Evolutionary conservation across 768 basidiomycete genomes (phyloP), one percentile per base, ranked within the genome.

Genomic region (Naganishia antarctica): DNA sequence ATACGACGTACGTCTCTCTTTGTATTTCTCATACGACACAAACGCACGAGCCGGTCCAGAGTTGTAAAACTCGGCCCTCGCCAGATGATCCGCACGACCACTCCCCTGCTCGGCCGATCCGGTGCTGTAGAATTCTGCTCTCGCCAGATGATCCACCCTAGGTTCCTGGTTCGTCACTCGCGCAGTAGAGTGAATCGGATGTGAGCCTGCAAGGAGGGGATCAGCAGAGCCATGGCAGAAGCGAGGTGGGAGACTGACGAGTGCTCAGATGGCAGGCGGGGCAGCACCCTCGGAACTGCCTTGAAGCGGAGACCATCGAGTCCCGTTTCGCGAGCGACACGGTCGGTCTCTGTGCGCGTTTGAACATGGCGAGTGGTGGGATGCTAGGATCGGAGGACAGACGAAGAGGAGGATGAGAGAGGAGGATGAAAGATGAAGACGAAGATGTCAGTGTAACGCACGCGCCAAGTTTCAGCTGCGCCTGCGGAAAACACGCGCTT

Each of bases 151-250:
- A 15, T 66, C 65, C 12, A 0, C 15, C 1, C 65, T 23, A 2
- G 16, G 48, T 28, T 23, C 46, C 4, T 26, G 9, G 1, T 25
- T 4, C 1, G 11, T 15, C 1, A 57, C 23, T 11, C 49, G 21
- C 29, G 65, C 65, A 1, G 65, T 66, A 2, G 65, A 66, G 37
- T 66, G 65, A 3, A 67, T 59, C 26, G 61, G 45, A 49, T 63
- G 66, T 1, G 60, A 62, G 18, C 65, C 60, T 46, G 43, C 16
- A 12, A 16, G 34, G 23, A 15, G 34, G 15, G 34, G 34, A 7
- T 7, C 23, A 9, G 2, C 25, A 34, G 31, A 29, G 8, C 11
- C 57, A 6, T 16, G 21, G 43, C 18, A 61, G 60, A 23, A 15
- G 28, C 26, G 13, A 9, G 5, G 6, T n/a, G 12, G 11, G 43